Evolutionary conservation across 2,329 filamentous ascomycete genomes (phyloP).

Genomic region (Macrophomina tecta): DNA sequence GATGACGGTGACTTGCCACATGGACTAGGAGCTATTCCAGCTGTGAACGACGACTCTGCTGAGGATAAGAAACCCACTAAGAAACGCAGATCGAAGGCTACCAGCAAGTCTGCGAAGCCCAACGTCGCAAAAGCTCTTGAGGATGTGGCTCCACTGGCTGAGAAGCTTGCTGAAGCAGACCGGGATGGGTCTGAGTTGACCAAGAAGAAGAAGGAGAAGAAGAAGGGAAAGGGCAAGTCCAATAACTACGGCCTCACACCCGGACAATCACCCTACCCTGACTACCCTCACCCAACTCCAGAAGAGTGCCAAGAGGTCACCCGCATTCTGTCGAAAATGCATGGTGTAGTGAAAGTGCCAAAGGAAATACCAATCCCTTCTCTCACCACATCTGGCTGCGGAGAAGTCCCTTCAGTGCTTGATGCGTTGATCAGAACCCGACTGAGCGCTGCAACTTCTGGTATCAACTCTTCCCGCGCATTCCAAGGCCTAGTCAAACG

Average conservation of each 20-base stretch:
- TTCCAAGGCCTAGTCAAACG: conserved; percentile 68
- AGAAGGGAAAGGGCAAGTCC: conserved; percentile 42
- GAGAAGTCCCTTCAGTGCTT: conserved; percentile 69
- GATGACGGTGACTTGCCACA: conserved; percentile 60
- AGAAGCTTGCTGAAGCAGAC: conserved; percentile 33
- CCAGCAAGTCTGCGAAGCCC: conserved; percentile 23
- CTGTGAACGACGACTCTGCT: conserved; percentile 1
- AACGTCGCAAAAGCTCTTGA: conserved; percentile 33
- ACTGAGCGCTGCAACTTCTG: conserved; percentile 66
- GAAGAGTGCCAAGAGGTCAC: conserved; percentile 75
- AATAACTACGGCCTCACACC: conserved; percentile 54
- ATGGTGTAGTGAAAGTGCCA: conserved; percentile 70
- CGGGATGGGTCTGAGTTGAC: conserved; percentile 27
- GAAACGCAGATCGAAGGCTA: conserved; percentile 17
- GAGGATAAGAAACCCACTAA: conserved; percentile 12
- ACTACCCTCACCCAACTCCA: conserved; percentile 67
- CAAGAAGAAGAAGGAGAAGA: conserved; percentile 32
- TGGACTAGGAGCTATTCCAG: conserved; percentile 55
- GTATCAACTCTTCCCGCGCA: conserved; percentile 67
- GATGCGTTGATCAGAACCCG: conserved; percentile 68
- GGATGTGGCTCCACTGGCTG: conserved; percentile 34
- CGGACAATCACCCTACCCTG: conserved; percentile 69
- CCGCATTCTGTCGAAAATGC: conserved; percentile 66
- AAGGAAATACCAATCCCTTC: conserved; percentile 73
- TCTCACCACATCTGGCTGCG: conserved; percentile 72